These are phyloP conservation scores for Penicillium sp. DNA, from an alignment of 2,329 filamentous ascomycete species.

Conservation along the genomic window DNA sequence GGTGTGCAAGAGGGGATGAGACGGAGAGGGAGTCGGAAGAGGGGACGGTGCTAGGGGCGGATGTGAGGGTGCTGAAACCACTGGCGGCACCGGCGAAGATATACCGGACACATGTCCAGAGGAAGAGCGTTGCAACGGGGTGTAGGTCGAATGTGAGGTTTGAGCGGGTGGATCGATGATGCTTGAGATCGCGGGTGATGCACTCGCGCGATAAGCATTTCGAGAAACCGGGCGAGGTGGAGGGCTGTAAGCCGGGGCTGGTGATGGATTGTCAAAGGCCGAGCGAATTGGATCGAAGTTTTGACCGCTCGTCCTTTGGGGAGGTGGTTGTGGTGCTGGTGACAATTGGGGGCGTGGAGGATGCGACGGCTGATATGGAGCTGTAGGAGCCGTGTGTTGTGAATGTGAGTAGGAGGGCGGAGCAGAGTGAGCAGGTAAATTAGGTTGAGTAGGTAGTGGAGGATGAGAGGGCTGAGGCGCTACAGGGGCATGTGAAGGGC, in stretches of 20 bases:
- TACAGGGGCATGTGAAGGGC: constrained; percentile 11
- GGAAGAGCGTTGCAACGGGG: constrained; percentile 27
- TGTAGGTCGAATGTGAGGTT: constrained; percentile 31
- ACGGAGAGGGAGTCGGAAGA: constrained; percentile 23
- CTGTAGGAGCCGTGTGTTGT: constrained; percentile 50
- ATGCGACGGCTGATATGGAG: constrained; percentile 44
- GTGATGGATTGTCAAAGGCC: constrained; percentile 50
- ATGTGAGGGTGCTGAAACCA: constrained; percentile 25
- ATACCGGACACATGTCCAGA: constrained; percentile 27
- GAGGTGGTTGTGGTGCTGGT: constrained; percentile 44
- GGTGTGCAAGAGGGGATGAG: constrained; percentile 19
- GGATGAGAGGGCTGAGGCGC: constrained; percentile 11
- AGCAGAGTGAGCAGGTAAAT: constrained; percentile 11
- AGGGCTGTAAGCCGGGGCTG: constrained; percentile 42
- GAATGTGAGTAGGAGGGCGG: constrained; percentile 24
- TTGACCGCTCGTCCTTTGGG: constrained; percentile 65
- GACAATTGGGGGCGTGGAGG: constrained; percentile 43
- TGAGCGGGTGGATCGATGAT: constrained; percentile 66
- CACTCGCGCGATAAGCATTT: constrained; percentile 65
- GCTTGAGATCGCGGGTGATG: constrained; percentile 87
- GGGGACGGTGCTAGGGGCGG: constrained; percentile 24
- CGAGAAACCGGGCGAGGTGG: constrained; percentile 50
- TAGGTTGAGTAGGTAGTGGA: constrained; percentile 2
- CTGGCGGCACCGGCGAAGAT: constrained; percentile 28
- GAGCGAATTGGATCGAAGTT: constrained; percentile 87